Evolutionary conservation across 306 rosid genomes (phyloP).

Genomic region (Quercus gilva): DNA sequence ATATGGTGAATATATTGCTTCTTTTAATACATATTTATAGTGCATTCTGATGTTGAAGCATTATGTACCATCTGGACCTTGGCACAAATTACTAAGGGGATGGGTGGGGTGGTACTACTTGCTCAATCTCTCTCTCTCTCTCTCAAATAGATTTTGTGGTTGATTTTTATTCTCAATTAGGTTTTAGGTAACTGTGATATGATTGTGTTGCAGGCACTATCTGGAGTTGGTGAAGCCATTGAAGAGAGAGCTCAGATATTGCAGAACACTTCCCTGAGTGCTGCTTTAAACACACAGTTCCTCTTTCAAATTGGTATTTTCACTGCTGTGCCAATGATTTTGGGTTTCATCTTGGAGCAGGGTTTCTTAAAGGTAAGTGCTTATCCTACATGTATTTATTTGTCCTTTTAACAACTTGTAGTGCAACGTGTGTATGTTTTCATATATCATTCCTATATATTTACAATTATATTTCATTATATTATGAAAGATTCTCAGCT

Average conservation of each 20-base stretch:
- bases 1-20: not conserved
- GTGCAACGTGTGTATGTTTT: not conserved
- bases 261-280: slow-evolving; percentile 63
- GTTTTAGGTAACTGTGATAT: not conserved
- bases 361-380: slow-evolving; percentile 78
- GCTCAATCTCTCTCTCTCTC: too few species aligned
- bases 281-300: slow-evolving; percentile 79
- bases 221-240: slow-evolving; percentile 82
- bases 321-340: slow-evolving; percentile 88
- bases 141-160: too few species aligned
- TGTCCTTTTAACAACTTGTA: not conserved
- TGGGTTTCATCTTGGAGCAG: slow-evolving; percentile 81
- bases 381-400: not conserved
- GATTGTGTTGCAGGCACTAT: slow-evolving; percentile 61
- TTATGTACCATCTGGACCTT: not conserved
- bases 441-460: not conserved
- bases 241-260: slow-evolving; percentile 51
- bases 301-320: slow-evolving; percentile 87
- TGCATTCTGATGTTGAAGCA: not conserved
- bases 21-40: not conserved
- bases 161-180: not conserved
- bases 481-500: not conserved
- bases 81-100: not conserved
- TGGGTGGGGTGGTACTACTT: not conserved
- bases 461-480: not conserved